Evolutionary conservation across 495 filamentous ascomycete genomes (phyloP), one percentile per base, ranked within the genome.

Genomic region (Hypomontagnella submonticulosa): DNA sequence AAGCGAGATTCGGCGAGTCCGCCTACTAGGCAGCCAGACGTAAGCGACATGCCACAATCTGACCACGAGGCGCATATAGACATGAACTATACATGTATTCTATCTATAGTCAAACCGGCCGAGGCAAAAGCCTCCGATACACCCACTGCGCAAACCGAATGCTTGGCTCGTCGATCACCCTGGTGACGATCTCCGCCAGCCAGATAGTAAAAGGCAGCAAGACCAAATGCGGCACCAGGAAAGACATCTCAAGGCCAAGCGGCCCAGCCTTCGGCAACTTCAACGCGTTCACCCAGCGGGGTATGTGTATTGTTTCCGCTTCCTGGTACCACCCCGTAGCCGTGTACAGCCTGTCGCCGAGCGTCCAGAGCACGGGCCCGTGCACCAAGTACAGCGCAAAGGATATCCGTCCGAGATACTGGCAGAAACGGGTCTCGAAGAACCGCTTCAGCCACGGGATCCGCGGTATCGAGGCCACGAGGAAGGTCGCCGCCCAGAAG

Each of bases 331-430:
- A 85, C 0, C 86, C 86, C 0, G 77, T 75, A 7, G 84, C 83
- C 3, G 80, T 75, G 70, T 89, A 88, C 16, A 82, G 8, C 18
- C 77, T 68, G 47, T 78, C 75, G 16, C 78, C 79, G 3, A 82
- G 59, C 0, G 71, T 77, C 60, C 60, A 79, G 4, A 87, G 70
- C 23, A 90, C 80, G 2, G 85, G 84, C 4, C 85, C 86, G 61
- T 90, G 88, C 12, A 89, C 83, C 40, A 90, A 80, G 55, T 90
- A 90, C 13, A 90, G 83, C 9, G 84, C 79, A 65, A 81, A 90
- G 0, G 85, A 88, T 42, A 90, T 80, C 56, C 84, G 82, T 32
- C 87, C 87, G 7, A 90, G 78, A 61, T 87, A 89, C 70, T 88
- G 87, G 47, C 85, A 86, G 44, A 88, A 73, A 2, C 76, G 75